phyloP scores from a whole-genome alignment of 2,329 filamentous ascomycete species.

The Penicillium sp. region DNA sequence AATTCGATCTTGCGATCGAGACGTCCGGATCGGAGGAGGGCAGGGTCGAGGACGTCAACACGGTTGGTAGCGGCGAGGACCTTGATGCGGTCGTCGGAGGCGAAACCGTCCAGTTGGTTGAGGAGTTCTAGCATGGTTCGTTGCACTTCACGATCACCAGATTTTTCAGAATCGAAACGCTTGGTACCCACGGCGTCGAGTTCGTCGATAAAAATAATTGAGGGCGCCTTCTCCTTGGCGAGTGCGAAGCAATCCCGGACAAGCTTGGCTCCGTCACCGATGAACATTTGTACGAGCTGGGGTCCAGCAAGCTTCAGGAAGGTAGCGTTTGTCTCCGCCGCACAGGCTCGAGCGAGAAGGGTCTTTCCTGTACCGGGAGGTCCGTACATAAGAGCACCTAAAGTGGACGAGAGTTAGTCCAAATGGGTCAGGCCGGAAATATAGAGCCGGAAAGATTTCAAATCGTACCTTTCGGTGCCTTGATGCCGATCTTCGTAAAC shows the following conservation, averaged over 20 bases:
- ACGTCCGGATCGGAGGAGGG: slow-evolving; percentile 86
- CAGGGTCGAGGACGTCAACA: slow-evolving; percentile 91
- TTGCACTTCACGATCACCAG: slow-evolving; percentile 95
- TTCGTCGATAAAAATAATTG: slow-evolving; percentile 99
- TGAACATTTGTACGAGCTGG: slow-evolving; percentile 99
- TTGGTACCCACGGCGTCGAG: slow-evolving; percentile 98
- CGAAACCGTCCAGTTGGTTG: slow-evolving; percentile 98
- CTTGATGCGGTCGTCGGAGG: slow-evolving; percentile 95
- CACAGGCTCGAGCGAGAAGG: slow-evolving; percentile 85
- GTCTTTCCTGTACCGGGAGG: slow-evolving; percentile 56
- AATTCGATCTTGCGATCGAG: slow-evolving; percentile 98
- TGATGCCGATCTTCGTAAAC: slow-evolving; percentile 99
- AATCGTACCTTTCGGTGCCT: slow-evolving; percentile 88
- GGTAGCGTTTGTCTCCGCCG: slow-evolving; percentile 95
- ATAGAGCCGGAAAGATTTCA: neutral
- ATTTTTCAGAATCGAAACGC: slow-evolving; percentile 98
- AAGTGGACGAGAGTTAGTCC: neutral
- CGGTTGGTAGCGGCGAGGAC: slow-evolving; percentile 94
- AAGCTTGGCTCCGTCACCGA: slow-evolving; percentile 96
- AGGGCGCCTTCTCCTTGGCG: slow-evolving; percentile 97
- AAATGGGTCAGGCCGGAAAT: too few species aligned
- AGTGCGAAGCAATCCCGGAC: slow-evolving; percentile 97
- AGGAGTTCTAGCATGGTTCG: slow-evolving; percentile 98
- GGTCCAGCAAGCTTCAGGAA: slow-evolving; percentile 98
- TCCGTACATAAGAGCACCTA: slow-evolving; percentile 97